Evolutionary conservation across 2,329 filamentous ascomycete genomes (phyloP), one percentile per base, ranked within the genome.

Genomic region (Fusarium sp.): DNA sequence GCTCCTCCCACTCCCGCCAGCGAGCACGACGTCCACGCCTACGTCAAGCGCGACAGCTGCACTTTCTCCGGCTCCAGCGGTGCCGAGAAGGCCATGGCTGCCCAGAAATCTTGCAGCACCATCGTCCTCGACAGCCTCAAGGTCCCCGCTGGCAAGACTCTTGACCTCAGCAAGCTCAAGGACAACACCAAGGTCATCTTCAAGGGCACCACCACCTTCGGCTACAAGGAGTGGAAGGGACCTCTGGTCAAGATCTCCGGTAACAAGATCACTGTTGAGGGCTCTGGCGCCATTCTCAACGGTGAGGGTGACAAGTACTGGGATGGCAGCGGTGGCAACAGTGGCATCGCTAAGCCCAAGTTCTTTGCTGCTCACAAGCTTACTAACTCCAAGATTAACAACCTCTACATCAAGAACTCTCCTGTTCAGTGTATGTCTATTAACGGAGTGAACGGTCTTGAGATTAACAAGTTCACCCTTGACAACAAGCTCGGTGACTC

Each of bases 341-440:
- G 56, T 13, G 72, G 72, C 21, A 28, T 28, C 26, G 26, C 21
- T 0, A 74, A 74, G 70, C 72, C 72, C 49, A 74, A 74, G 72
- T 74, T 74, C 60, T 64, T 74, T 19, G 44, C 67, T 18, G 72
- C 72, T 4, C 72, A 74, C 44, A 66, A 65, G 42, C 53, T 74
- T 3, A 74, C 67, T 4, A 43, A 69, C 19, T 81, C 81, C 1
- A 54, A 61, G 50, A 81, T 83, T 63, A 79, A 75, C 39, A 73
- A 76, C 46, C 67, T 84, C 9, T 74, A 81, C 45, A 77, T 83
- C 63, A 71, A 79, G 61, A 83, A 84, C 75, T 80, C 81, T 6
- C 81, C 82, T 1, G 76, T 81, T 7, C 81, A 83, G 64, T 79
- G 75, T 26, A 79, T 84, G 59, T 80, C 77, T 72, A 79, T 84